A percentile compares a stretch with the other conserved stretches of the same genome.
Conservation (phyloP, 306 rosid genomes). For the Lupinus albus region DNA sequence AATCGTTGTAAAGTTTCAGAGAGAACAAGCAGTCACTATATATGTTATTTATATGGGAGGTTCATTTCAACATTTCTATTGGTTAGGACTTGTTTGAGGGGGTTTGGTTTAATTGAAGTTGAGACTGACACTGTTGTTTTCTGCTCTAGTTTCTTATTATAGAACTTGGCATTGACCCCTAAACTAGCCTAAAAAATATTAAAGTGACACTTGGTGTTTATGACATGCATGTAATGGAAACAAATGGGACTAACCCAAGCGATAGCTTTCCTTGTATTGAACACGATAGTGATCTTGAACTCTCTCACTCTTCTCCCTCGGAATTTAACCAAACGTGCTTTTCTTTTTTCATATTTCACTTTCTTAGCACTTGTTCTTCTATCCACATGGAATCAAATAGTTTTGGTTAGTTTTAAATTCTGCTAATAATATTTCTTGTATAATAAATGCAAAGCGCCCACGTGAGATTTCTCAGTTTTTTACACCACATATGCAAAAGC, state of each 20-base stretch:
- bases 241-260: slow-evolving; percentile 37
- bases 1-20: slow-evolving; percentile 46
- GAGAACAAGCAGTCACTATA: slow-evolving; percentile 45
- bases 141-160: slow-evolving; percentile 36
- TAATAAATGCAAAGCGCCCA: slow-evolving; percentile 32
- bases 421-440: no score
- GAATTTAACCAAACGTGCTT: slow-evolving; percentile 8
- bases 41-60: slow-evolving; percentile 35
- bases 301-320: slow-evolving; percentile 16
- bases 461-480: slow-evolving; percentile 53
- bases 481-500: slow-evolving; percentile 47
- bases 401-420: neutral
- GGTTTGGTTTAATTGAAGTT: slow-evolving; percentile 29
- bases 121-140: slow-evolving; percentile 48
- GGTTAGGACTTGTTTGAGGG: slow-evolving; percentile 25
- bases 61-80: slow-evolving; percentile 42
- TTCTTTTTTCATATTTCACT: slow-evolving; percentile 12
- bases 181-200: slow-evolving; percentile 32
- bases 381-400: slow-evolving; percentile 11
- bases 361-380: neutral
- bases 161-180: slow-evolving; percentile 45
- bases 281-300: slow-evolving; percentile 33
- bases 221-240: slow-evolving; percentile 30
- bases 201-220: slow-evolving; percentile 37
- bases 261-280: slow-evolving; percentile 13